Evolutionary conservation across 352 stramenopile genomes (phyloP), one percentile per base, ranked within the genome.

Genomic region (Phytopythium delawarense): DNA sequence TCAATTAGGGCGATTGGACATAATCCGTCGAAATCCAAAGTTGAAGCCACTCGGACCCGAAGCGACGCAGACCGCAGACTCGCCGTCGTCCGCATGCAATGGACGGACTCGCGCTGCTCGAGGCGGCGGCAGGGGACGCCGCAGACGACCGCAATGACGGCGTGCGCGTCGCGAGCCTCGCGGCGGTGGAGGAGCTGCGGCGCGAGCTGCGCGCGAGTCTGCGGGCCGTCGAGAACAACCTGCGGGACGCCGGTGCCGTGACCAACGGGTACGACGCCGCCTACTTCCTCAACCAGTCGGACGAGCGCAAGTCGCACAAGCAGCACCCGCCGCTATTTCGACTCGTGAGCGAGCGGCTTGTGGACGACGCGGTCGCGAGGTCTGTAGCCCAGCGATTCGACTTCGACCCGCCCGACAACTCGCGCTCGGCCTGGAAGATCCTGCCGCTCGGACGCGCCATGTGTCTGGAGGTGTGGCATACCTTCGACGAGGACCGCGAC

Each of bases 401-500:
- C 34, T 87, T 87, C 60, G 79, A 87, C 56, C 50, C 75, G 32
- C 70, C 72, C 0, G 80, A 87, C 32, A 37, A 25, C 18, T 25
- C 66, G 28, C 65, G 66, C 1, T 53, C 71, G 37, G 30, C 71
- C n/a, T 88, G 78, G 78, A 66, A 37, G 52, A 53, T 82, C n/a
- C 67, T 72, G 25, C 61, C 69, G 34, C 61, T 89, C 48, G 78
- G 78, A 12, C 44, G 66, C 28, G 74, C 67, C 46, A 87, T 87
- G 58, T 92, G 83, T 64, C 54, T 51, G 18, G 50, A 44, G 16
- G 58, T 92, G 20, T 92, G 81, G 65, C 57, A 70, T 21, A 48
- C 72, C 15, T 92, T 92, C 39, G 80, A 92, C 51, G 49, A 55
- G 9, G 80, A 90, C 44, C 45, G 65, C 15, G 79, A 92, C 63